Base-by-base conservation (phyloP, 2,329 filamentous ascomycete genomes). In the Alternaria arborescens region DNA sequence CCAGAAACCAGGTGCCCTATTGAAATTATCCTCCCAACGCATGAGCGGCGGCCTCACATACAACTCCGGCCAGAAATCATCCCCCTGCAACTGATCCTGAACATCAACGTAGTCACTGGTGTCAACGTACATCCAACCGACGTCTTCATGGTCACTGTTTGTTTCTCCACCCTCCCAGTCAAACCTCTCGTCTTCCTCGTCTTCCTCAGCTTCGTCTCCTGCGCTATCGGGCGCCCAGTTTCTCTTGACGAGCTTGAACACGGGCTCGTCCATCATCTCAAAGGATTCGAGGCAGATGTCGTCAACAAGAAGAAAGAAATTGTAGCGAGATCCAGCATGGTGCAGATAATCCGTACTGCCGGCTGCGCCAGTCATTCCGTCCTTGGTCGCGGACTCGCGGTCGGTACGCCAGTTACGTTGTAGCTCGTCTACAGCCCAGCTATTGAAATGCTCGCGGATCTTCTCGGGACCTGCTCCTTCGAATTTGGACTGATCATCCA, bases 391-490 rank as follows among this genome's bases (percentile, higher is more conserved):
- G 8, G 28, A 20, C 51, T 44, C 30, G 28, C 30, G 28, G 30
- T 53, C 41, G 41, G 28, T 30, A 53, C 51, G 51, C 20, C 40
- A 53, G 28, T 53, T 53, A 53, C 51, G 51, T 36, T 22, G 51
- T 53, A 53, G 41, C 30, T 53, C 40, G 18, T 44, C 51, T 30
- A 53, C 28, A 10, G 51, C 22, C 51, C 40, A 53, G n/a, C 26
- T 36, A 7, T 53, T 8, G 20, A 53, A 53, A 36, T 53, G 51
- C 51, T 53, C 20, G 28, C 41, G 51, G 41, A 53, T 53, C 30
- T 44, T n/a, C 30, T 53, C 40, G 14, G 30, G 51, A 44, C 40
- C 28, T 44, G 40, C 51, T 44, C 51, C 20, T 44, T 53, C 51
- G 20, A 53, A 44, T 14, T 38, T 44, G 14, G 40, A 44, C 41